A percentile compares a stretch with the other conserved stretches of the same genome.
Conservation (phyloP, 2,329 filamentous ascomycete genomes). For the Didymella pomorum region DNA sequence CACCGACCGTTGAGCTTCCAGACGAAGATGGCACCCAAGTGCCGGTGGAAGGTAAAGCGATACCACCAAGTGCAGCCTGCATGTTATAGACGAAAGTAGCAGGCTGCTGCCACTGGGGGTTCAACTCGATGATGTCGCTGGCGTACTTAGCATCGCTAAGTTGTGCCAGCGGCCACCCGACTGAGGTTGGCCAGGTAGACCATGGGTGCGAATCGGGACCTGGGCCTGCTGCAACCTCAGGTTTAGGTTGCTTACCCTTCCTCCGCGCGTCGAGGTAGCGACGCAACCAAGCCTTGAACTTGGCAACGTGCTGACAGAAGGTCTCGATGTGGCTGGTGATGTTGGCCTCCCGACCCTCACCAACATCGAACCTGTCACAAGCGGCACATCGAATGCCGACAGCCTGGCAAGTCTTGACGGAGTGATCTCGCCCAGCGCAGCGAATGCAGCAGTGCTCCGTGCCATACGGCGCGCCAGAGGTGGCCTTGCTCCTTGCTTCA, state of each 20-base stretch:
- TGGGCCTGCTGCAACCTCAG: background rate
- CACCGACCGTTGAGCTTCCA: background rate
- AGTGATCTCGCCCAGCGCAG: slow-evolving; percentile 26
- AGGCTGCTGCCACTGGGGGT: background rate
- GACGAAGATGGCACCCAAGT: background rate
- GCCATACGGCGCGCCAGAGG: slow-evolving; percentile 13
- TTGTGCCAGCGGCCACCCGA: slow-evolving; percentile 3
- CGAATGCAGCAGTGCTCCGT: slow-evolving; percentile 18
- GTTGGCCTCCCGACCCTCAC: background rate
- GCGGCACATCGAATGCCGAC: slow-evolving; percentile 12
- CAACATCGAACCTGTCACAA: slow-evolving; percentile 15
- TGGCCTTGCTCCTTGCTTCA: slow-evolving; percentile 11
- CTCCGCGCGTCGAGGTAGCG: slow-evolving; percentile 11
- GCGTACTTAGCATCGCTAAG: background rate
- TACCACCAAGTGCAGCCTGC: slow-evolving; percentile 4
- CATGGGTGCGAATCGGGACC: slow-evolving; percentile 4
- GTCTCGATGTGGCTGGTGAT: slow-evolving; percentile 15
- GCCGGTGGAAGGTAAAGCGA: background rate
- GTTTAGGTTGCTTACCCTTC: background rate
- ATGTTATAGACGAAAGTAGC: background rate
- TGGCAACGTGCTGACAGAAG: slow-evolving; percentile 7
- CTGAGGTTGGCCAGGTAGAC: slow-evolving; percentile 4
- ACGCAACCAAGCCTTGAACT: slow-evolving; percentile 15
- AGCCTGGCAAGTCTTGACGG: slow-evolving; percentile 5
- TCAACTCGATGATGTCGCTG: background rate